Evolutionary conservation across 1,284 basidiomycete species (phyloP), one percentile per base, ranked within the genome.

Genomic region (Tetrapyrgos nigripes): DNA sequence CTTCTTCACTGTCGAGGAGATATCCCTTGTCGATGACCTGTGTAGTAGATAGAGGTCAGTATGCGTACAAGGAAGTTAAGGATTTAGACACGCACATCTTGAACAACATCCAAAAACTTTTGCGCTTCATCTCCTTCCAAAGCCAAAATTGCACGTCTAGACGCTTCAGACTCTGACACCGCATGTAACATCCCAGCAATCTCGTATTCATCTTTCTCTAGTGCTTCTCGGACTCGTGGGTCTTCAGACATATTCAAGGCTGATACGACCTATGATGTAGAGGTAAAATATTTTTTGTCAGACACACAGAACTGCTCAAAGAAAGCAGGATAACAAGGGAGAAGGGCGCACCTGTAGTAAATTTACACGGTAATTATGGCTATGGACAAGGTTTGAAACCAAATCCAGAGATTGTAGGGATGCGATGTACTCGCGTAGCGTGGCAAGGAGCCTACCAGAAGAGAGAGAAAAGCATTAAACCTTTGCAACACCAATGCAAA

Each of bases 51-150:
- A 17, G 21, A 23, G 4, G n/a, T 23, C 3, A 5, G 24, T 24
- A 23, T 10, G 23, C 17, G 19, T 23, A 44, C 4, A 28, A 8
- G 14, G 26, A 4, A 19, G n/a, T 11, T 28, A 8, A 27, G 19
- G 21, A 24, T 11, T 47, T 37, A 8, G 26, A 29, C 14, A 53
- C 50, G 17, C 33, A 53, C 50, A 53, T 37, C 50, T 40, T 53
- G 50, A 53, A 53, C 50, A 28, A 53, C 33, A 26, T 53, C 35
- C 33, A 53, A 27, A 27, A 53, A 53, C n/a, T 53, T 35, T 35
- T 53, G 50, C 10, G 50, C 50, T 11, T 53, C 50, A 14, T 53
- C 50, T n/a, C 50, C 50, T 53, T 53, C 50, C 13, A 53, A 27
- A 19, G 24, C 35, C 21, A 53, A 27, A 37, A 53, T 35, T n/a